Conservation (phyloP, 306 rosid species). For the Gastrolobium bilobum region DNA sequence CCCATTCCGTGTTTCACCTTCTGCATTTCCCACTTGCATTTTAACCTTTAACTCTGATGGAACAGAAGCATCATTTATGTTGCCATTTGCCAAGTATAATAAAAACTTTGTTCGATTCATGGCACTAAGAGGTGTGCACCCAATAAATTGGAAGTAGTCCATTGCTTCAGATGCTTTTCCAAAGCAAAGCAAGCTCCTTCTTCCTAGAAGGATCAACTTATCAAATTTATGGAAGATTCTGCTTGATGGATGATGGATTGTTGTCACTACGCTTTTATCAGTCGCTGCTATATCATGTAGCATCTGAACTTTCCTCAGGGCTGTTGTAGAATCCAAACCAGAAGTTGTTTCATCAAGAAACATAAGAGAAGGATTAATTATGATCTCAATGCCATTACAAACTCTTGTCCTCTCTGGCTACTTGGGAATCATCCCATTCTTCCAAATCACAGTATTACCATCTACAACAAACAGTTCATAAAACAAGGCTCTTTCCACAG, state of each 20-base stretch:
- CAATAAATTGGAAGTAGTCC: conserved; percentile 72
- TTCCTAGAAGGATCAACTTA: conserved; percentile 83
- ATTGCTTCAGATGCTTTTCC: conserved; percentile 85
- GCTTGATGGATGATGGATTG: conserved; percentile 91
- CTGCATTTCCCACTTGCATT: too few relatives aligned
- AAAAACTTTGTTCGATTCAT: too few relatives aligned
- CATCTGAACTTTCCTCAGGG: too few relatives aligned
- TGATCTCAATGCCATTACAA: too few relatives aligned
- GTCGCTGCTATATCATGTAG: conserved; percentile 46
- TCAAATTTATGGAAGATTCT: conserved; percentile 47
- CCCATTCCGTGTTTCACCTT: too few relatives aligned
- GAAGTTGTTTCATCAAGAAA: too few relatives aligned
- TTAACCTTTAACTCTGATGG: too few relatives aligned
- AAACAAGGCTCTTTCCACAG: conserved; percentile 87
- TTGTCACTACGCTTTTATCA: conserved; percentile 81
- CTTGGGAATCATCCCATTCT: conserved; percentile 84
- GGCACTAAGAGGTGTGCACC: conserved; percentile 80
- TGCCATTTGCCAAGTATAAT: too few relatives aligned
- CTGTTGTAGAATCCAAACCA: too few relatives aligned
- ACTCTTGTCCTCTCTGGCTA: conserved; percentile 96
- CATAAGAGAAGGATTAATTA: too few relatives aligned
- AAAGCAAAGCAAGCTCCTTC: conserved; percentile 76
- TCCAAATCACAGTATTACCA: conserved; percentile 95
- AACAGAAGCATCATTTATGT: too few relatives aligned
- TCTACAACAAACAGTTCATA: conserved; percentile 86